Evolutionary conservation across 805 yeast species (phyloP), one percentile per base, ranked within the genome.

Genomic region (Saccharomycopsis synnaedendra): DNA sequence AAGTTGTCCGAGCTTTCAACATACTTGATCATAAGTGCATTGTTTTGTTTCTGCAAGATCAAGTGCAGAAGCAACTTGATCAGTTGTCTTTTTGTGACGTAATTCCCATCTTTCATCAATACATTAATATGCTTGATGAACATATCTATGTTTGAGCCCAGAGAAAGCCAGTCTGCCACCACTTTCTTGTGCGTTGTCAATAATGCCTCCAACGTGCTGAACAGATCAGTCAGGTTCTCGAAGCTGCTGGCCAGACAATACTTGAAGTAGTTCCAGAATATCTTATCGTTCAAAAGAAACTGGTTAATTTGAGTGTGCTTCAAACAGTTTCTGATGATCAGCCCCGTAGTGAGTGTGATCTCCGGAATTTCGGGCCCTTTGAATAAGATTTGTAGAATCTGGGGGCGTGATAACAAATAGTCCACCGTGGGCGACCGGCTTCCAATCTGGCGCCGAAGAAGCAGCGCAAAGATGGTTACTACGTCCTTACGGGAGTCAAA

Each of bases 401-500:
- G 79, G 5, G 93, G 88, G 50, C 78, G 75, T 30, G 75, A 63
- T 11, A 82, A 63, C 38, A 93, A 63, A 62, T 88, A 85, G 58
- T 90, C 96, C 19, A 87, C 89, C 0, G 96, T 86, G 11, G 96
- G 96, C 5, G 82, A 75, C 55, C 87, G 75, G 39, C 70, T 75
- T 40, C 87, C 90, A 37, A 80, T 76, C 54, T 82, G 83, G 46
- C 95, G 78, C 57, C 89, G 78, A 53, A 93, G 71, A 39, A 94
- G 71, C 4, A 86, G 80, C 53, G 80, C 75, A 60, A 88, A 87
- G 45, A 93, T 61, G 4, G 76, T 67, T 4, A 78, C 72, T 10
- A 87, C 90, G 56, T 85, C 93, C 58, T 90, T 88, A 48, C 96
- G 71, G 41, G 94, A 78, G 60, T 93, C 97, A 64, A 93, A 89